Evolutionary conservation across 2,329 filamentous ascomycete species (phyloP), one percentile per base, ranked within the genome.

Genomic region (Pezicula rhizophila): DNA sequence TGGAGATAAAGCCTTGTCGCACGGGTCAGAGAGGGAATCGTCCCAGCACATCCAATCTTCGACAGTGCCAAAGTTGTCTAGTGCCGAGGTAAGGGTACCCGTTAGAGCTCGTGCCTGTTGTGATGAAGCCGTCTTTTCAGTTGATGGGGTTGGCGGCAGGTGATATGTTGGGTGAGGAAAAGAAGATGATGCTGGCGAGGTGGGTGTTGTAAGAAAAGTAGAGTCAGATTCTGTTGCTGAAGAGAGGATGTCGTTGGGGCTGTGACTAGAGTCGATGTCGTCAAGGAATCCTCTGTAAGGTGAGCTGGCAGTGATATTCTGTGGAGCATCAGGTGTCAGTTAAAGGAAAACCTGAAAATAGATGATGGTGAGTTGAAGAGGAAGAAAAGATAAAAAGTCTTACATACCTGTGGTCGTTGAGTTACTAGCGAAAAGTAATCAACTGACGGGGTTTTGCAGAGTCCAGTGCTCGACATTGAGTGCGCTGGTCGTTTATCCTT

Each of bases 41-140:
- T 64, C 61, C 61, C 61, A 64, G 35, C 53, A 54, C 56, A 62
- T 60, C 60, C 60, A 63, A 47, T 61, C 60, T 33, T 63, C 61
- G 17, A 59, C 63, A 5, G 59, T 55, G 12, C 58, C 57, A 26
- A 60, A 59, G 52, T 61, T 51, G 38, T 42, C 40, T 2, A 42
- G 40, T 6, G 40, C 40, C 10, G 40, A 42, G 5, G 8, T 25
- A 25, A 26, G 25, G 20, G 18, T 20, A 7, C 14, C 12, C 5
- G 23, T 15, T n/a, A 15, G 15, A 23, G 18, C 18, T 45, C 31
- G 25, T 35, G 43, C 17, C 8, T 12, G 15, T 37, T 3, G 43
- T 18, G n/a, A 11, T 7, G 34, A 18, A 18, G 42, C 17, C 31
- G 42, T 17, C 14, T 28, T 31, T 18, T 31, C 28, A 10, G 8